Evolutionary conservation across 192 early-diverging fungal genomes (phyloP).

Genomic region (Backusella macrospora): DNA sequence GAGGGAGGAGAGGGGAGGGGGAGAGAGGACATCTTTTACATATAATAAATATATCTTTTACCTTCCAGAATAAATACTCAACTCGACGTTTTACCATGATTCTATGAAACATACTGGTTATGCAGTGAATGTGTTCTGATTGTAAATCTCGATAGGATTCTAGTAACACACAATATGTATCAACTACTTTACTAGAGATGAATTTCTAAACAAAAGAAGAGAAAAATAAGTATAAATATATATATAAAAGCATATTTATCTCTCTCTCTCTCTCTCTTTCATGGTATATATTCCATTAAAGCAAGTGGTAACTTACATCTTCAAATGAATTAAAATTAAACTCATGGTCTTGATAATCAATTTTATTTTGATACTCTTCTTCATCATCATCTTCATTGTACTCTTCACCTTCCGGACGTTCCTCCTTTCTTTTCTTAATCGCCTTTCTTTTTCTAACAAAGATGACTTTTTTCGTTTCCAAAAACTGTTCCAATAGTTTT

Average conservation of each 20-base stretch:
- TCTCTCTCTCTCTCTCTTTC: neutral
- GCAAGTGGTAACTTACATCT: conserved; percentile 41
- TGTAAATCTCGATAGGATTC: conserved; percentile 57
- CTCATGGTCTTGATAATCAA: conserved; percentile 47
- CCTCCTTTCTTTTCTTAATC: conserved; percentile 23
- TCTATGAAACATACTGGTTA: conserved; percentile 66
- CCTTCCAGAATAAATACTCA: conserved; percentile 62
- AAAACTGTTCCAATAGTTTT: conserved; percentile 63
- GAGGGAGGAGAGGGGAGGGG: too few relatives aligned
- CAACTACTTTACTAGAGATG: conserved; percentile 52
- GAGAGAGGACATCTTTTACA: too few relatives aligned
- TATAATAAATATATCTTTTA: conserved; percentile 15
- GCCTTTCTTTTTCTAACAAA: conserved; percentile 48
- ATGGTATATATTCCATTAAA: too few relatives aligned
- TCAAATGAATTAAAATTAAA: conserved; percentile 56
- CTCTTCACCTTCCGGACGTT: conserved; percentile 20
- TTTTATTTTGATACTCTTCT: conserved; percentile 40
- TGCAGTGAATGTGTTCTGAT: conserved; percentile 51
- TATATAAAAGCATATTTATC: neutral
- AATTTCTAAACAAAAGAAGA: conserved; percentile 56
- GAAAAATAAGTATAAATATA: neutral
- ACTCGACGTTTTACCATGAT: conserved; percentile 61
- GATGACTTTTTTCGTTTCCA: conserved; percentile 53
- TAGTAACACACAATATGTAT: conserved; percentile 58
- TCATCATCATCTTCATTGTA: conserved; percentile 23